Evolutionary conservation across 169 alveolate species (phyloP).

Genomic region (Cryptosporidium parvum): DNA sequence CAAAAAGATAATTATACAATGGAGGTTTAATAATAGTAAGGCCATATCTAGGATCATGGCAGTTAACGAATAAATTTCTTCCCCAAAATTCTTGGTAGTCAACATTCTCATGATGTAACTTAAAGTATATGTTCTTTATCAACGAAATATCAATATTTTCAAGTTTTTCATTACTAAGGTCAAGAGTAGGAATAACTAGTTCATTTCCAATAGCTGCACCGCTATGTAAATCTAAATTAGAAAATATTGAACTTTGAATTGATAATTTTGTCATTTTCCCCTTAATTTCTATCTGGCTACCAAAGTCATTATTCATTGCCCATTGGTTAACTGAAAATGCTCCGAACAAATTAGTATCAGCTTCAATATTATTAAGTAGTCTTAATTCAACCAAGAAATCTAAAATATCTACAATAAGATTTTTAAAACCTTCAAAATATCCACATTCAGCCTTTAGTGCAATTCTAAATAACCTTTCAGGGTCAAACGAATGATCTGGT

Average conservation of each 20-base stretch:
- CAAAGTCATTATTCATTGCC: constrained; percentile 32
- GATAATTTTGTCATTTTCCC: constrained; percentile 31
- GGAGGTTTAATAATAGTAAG: constrained; percentile 36
- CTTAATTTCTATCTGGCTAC: background rate
- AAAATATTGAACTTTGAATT: constrained; percentile 5
- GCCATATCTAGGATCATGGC: constrained; percentile 43
- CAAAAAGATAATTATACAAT: constrained; percentile 12
- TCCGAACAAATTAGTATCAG: background rate
- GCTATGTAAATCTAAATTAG: background rate
- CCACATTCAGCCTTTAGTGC: constrained; percentile 59
- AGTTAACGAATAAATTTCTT: background rate
- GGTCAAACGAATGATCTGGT: background rate
- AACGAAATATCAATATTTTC: constrained; percentile 7
- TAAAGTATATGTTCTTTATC: constrained; percentile 30
- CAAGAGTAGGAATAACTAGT: constrained; percentile 16
- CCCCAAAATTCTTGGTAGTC: constrained; percentile 13
- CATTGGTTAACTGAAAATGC: constrained; percentile 63
- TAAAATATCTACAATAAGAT: constrained; percentile 6
- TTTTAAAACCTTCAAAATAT: constrained; percentile 8
- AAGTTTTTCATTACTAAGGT: background rate
- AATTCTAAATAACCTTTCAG: constrained; percentile 7
- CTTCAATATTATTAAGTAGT: background rate
- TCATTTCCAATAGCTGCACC: constrained; percentile 5
- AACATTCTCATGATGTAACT: background rate
- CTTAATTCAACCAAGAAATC: constrained; percentile 8